These are phyloP conservation scores for Debaryomyces maramus DNA, from an alignment of 805 yeast species.

Conservation along the genomic window DNA sequence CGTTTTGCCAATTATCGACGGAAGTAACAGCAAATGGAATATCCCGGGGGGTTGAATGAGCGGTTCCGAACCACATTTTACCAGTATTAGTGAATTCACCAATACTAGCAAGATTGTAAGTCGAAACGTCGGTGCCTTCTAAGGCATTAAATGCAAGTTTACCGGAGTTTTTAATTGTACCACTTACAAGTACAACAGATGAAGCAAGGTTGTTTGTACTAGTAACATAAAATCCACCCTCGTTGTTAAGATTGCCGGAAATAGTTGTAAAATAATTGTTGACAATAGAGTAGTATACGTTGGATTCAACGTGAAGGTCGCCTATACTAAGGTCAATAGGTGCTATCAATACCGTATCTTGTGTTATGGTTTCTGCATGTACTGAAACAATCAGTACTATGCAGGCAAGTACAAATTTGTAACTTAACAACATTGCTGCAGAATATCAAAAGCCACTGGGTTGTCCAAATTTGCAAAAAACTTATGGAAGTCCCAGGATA, in stretches of 20 bases:
- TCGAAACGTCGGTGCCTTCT: conserved; percentile 16
- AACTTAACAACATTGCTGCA: background rate
- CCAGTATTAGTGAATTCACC: conserved; percentile 23
- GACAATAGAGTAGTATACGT: conserved; percentile 28
- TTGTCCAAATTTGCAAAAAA: too few relatives aligned
- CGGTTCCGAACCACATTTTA: conserved; percentile 20
- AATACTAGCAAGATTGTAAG: conserved; percentile 15
- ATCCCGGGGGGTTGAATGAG: conserved; percentile 18
- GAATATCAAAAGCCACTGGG: too few relatives aligned
- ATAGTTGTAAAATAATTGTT: conserved; percentile 19
- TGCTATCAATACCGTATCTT: conserved; percentile 19
- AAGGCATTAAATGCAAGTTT: conserved; percentile 23
- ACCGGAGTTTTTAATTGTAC: conserved; percentile 17
- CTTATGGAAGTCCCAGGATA: too few relatives aligned
- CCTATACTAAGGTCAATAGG: conserved; percentile 20
- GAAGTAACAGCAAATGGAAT: conserved; percentile 14
- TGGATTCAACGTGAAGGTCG: conserved; percentile 17
- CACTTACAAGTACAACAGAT: conserved; percentile 16
- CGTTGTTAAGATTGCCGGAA: conserved; percentile 20
- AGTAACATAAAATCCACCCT: conserved; percentile 26
- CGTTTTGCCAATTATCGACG: conserved; percentile 16
- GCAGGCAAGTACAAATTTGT: background rate
- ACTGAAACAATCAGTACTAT: background rate
- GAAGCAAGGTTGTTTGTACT: conserved; percentile 15
- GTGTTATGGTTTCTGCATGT: background rate